Evolutionary conservation across 768 basidiomycete genomes (phyloP), one percentile per base, ranked within the genome.

Genomic region (Lyophyllum shimeji): DNA sequence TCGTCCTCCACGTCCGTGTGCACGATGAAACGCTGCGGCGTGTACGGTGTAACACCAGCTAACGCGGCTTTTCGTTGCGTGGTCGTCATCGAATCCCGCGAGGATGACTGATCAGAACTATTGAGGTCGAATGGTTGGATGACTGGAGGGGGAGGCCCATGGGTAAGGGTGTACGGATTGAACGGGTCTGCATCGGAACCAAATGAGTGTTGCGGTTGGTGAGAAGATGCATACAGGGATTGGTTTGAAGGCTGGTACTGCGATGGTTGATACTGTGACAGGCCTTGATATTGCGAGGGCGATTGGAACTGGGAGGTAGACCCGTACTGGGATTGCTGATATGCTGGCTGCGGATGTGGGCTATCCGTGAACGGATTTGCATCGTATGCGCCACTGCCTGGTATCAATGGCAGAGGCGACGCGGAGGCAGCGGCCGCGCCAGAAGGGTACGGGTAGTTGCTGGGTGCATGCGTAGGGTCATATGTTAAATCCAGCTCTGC

Each of bases 1-100:
- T 64, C 70, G 62, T 90, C 88, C 51, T 87, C 87, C 7, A 78
- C 79, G 65, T 90, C 90, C 2, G 83, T 85, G 60, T 90, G 88
- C 6, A 89, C 60, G 54, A 90, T 76, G 65, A 82, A 86, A 46
- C 85, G 80, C 20, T 85, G 71, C 3, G 78, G 70, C 44, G 68
- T 74, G 60, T 81, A 76, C 13, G 59, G 52, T 6, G 75, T 60
- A 25, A 68, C 54, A 18, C 80, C 81, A n/a, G 82, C 81, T 76
- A 79, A 76, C 1, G 75, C 75, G 8, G 83, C 83, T 66, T 87
- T 87, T 29, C 79, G 74, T 44, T 77, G 78, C 29, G 73, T 71
- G 39, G 73, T 69, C 1, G 83, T 77, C 50, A 67, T 61, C 7
- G 66, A 60, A 31, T 62, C 59, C 20, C 61, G 53, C 20, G 60